A percentile compares a stretch with the other conserved stretches of the same genome.
These are phyloP conservation scores for Tuber microsphaerosporum DNA, from an alignment of 495 filamentous ascomycete species.

Conservation along the genomic window DNA sequence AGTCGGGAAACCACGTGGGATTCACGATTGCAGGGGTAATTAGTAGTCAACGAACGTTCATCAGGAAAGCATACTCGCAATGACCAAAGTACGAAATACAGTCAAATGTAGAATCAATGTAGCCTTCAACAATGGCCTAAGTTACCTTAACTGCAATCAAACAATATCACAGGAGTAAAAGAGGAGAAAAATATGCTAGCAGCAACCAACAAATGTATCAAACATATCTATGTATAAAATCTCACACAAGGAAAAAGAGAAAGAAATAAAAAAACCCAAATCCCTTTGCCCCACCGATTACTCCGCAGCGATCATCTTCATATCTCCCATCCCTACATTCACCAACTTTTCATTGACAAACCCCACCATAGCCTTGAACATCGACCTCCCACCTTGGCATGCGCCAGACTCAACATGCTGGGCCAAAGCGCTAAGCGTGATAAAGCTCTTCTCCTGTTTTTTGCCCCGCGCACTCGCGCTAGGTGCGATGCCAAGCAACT, in stretches of 20 bases:
- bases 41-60: background rate
- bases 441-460: conserved; percentile 16
- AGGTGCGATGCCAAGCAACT: background rate
- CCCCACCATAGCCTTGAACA: conserved; percentile 19
- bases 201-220: background rate
- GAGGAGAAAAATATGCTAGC: background rate
- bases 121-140: background rate
- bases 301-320: conserved; percentile 10
- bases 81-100: background rate
- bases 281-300: background rate
- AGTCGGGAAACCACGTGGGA: background rate
- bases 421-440: conserved; percentile 19
- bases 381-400: conserved; percentile 24
- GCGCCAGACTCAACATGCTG: conserved; percentile 32
- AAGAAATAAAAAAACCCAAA: background rate
- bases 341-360: conserved; percentile 30
- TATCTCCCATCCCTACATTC: conserved; percentile 12
- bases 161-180: background rate
- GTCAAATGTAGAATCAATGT: background rate
- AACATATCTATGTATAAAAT: background rate
- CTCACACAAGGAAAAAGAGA: background rate
- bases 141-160: background rate
- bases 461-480: background rate
- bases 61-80: background rate
- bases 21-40: background rate